Base-by-base conservation (phyloP, 371 early-diverging fungal species). In the Mucor indicus region DNA sequence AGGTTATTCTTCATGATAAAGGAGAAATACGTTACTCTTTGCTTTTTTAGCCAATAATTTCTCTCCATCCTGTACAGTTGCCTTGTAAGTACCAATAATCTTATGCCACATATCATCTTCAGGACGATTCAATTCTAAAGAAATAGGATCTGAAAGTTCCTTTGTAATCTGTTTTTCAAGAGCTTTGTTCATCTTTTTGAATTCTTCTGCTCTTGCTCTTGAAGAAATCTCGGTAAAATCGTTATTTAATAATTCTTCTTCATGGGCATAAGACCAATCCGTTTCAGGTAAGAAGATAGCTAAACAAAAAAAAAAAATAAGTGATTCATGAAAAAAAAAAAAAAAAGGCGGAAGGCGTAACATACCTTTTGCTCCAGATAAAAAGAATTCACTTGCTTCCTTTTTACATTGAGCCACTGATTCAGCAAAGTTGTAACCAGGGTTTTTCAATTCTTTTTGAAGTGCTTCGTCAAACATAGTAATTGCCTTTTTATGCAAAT, bases 261-360 rank as follows among this genome's bases (percentile, higher is more conserved):
- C 88, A 48, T 88, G 79, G 2, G 63, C 79, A 56, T 73, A 85
- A 1, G 80, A 68, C 96, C 98, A 96, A 33, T 88, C 86, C 1
- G 89, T 84, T 15, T 77, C 89, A 1, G 75, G 50, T 40, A 91
- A 50, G 13, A 75, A 55, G 30, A 80, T 75, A 1, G 74, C 83
- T 57, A 44, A 7, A n/a, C n/a, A 42, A 3, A 23, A 15, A 22
- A 8, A 36, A 20, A 24, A 20, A 11, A n/a, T n/a, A 41, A 21
- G 25, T 5, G 6, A 30, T 38, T 10, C 16, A 19, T 31, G 3
- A 23, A 8, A 17, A 29, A 29, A 29, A 29, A n/a, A 17, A 9
- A 11, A 40, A 27, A 7, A 20, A 25, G 24, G 9, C 19, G 12
- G 22, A 20, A 33, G 20, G n/a, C 24, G 2, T 5, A 3, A 11